Conservation (phyloP, 2,329 filamentous ascomycete species). For the Coniella vitis region DNA sequence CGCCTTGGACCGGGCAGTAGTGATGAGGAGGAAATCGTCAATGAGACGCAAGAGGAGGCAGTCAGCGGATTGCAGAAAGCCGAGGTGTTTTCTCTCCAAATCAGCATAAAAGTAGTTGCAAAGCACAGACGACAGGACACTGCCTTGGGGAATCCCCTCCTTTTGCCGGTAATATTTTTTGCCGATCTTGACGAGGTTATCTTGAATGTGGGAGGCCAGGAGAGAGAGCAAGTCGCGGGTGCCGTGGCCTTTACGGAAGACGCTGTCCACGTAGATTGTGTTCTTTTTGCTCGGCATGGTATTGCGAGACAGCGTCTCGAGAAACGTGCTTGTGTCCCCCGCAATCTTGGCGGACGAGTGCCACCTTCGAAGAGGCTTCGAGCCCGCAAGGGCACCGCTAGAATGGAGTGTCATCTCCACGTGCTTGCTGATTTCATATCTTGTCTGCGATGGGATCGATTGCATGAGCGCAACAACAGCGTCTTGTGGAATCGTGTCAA, state of each 20-base stretch:
- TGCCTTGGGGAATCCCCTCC: conserved; percentile 87
- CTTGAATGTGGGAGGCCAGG: conserved; percentile 70
- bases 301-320: conserved; percentile 35
- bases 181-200: conserved; percentile 82
- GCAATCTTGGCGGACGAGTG: conserved; percentile 41
- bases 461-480: conserved; percentile 61
- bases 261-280: conserved; percentile 71
- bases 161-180: conserved; percentile 85
- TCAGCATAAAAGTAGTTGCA: conserved; percentile 97
- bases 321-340: conserved; percentile 36
- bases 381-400: conserved; percentile 21
- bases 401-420: conserved; percentile 56
- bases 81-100: conserved; percentile 63
- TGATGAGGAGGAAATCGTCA: conserved; percentile 91
- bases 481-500: conserved; percentile 87
- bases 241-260: conserved; percentile 50
- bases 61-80: conserved; percentile 53
- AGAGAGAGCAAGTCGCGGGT: conserved; percentile 59
- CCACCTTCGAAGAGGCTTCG: conserved; percentile 43
- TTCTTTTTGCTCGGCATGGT: conserved; percentile 46
- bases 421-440: conserved; percentile 69
- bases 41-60: conserved; percentile 74
- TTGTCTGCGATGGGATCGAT: conserved; percentile 46
- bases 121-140: conserved; percentile 74
- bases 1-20: conserved; percentile 60